Evolutionary conservation across 768 basidiomycete genomes (phyloP).

Genomic region (Clitopilus hobsonii): DNA sequence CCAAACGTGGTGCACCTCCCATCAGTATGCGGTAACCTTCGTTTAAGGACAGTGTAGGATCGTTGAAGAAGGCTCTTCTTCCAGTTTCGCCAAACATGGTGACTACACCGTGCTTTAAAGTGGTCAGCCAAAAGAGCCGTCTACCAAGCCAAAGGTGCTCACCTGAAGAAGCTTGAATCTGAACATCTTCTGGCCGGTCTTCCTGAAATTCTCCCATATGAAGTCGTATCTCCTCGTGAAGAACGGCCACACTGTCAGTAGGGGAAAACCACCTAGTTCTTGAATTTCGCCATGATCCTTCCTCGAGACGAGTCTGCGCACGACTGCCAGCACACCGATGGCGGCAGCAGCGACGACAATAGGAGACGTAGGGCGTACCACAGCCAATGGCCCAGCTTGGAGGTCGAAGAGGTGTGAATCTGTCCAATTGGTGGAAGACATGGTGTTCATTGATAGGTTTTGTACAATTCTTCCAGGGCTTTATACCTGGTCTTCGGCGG

Average conservation of each 20-base stretch:
- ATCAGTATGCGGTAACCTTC: conserved; percentile 21
- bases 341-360: neutral
- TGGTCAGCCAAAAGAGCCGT: neutral
- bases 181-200: neutral
- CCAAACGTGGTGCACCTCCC: conserved; percentile 12
- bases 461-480: neutral
- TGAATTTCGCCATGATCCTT: conserved; percentile 2
- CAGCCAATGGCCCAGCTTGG: neutral
- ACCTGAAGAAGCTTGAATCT: neutral
- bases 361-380: neutral
- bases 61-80: conserved; percentile 19
- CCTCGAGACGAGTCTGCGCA: neutral
- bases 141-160: neutral
- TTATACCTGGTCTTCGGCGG: no score
- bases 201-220: neutral
- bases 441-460: neutral
- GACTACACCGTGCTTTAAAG: conserved; percentile 15
- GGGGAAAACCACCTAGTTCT: conserved; percentile 19
- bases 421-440: neutral
- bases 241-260: conserved; percentile 14
- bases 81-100: conserved; percentile 18
- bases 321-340: neutral
- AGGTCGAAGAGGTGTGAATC: neutral
- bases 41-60: conserved; percentile 13
- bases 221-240: conserved; percentile 1